Conservation (phyloP, 2,329 filamentous ascomycete species). For the Verticillium tricorpus region DNA sequence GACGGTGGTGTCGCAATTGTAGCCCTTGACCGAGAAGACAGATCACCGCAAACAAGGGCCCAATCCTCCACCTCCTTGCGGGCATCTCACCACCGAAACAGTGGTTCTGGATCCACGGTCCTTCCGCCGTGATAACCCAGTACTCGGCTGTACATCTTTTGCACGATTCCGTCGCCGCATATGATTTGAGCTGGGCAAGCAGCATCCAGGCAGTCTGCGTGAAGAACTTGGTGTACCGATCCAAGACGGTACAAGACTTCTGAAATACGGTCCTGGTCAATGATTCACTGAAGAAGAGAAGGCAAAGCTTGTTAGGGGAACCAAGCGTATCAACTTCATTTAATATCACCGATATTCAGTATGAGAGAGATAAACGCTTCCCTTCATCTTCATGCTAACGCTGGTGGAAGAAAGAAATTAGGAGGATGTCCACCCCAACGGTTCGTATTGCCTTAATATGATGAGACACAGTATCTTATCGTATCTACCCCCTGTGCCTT, state of each 20-base stretch:
- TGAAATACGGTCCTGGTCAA: no score
- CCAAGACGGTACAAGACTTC: not conserved
- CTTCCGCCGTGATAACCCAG: slow-evolving; percentile 6
- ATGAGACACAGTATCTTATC: no score
- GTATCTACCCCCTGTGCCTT: no score
- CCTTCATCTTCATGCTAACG: no score
- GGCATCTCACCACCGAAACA: slow-evolving; percentile 12
- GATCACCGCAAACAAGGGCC: not conserved
- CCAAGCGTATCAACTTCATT: no score
- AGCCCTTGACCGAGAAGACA: slow-evolving; percentile 3
- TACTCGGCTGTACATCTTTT: slow-evolving; percentile 1
- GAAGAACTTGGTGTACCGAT: slow-evolving; percentile 10
- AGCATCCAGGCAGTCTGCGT: slow-evolving; percentile 4
- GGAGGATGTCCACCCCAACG: no score
- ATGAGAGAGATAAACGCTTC: no score
- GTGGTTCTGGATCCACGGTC: slow-evolving; percentile 6
- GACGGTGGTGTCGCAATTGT: not conserved
- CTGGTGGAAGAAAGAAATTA: no score
- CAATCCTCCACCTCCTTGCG: slow-evolving; percentile 5
- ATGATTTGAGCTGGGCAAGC: slow-evolving; percentile 10
- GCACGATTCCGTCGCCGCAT: slow-evolving; percentile 1
- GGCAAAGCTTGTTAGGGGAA: no score
- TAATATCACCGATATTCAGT: no score
- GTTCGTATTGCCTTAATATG: no score
- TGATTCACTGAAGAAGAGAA: no score